Base-by-base conservation (phyloP, 768 basidiomycete species). In the Leccinellum albellum region DNA sequence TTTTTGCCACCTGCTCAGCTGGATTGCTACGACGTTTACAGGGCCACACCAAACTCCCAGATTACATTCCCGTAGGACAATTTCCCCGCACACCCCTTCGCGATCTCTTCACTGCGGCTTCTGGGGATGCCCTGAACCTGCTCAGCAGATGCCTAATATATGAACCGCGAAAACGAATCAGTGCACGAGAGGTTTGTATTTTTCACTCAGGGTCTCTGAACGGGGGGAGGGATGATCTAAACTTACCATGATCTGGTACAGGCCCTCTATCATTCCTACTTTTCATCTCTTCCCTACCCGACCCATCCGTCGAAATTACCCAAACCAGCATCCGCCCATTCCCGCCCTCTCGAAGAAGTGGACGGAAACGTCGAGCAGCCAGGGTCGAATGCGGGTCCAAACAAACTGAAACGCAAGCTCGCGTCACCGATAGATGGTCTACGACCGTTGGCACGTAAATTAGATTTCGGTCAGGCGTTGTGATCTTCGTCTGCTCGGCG, bases 1-100 rank as follows among this genome's bases (percentile, higher is more conserved):
- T 29, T 7, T 13, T 29, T 20, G 20, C 40, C 13, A 12, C 32
- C 9, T 20, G 40, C 2, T n/a, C n/a, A n/a, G n/a, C n/a, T n/a
- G n/a, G n/a, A n/a, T n/a, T n/a, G n/a, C n/a, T n/a, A n/a, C n/a
- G n/a, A n/a, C n/a, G n/a, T n/a, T n/a, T n/a, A n/a, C 62, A 95
- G 94, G 94, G 93, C 9, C 90, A 97, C 73, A 89, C 85, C 3
- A 88, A 89, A 72, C 79, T 99, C 13, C 94, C 94, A 3, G 90
- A 96, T 73, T 97, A 94, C 67, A 80, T 95, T 3, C 79, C 88
- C 2, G 84, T 95, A 13, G 91, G 91, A 35, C 88, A 89, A 63
- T 91, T 94, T 68, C 90, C 91, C 2, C 89, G 88, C 71, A 81
- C 86, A 13, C 87, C 87, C 15, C 76, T 98, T 37, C 84, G 91